Base-by-base conservation (phyloP, 1,284 basidiomycete species). In the Malassezia slooffiae region DNA sequence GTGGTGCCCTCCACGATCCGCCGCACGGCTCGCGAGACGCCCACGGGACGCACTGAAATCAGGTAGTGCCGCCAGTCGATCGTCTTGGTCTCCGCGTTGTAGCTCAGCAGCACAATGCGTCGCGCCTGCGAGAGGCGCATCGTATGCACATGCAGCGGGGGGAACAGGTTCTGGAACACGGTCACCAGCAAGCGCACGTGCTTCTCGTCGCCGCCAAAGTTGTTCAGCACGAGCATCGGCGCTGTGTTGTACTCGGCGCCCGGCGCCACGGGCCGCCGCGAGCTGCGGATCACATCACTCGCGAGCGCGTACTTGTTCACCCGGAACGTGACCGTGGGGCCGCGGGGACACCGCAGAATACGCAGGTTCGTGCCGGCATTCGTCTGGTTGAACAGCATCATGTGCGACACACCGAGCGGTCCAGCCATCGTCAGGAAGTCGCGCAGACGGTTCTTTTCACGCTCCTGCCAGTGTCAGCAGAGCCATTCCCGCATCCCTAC, bases 351-450 rank as follows among this genome's bases (percentile, higher is more conserved):
- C 42, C 89, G 80, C 28, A 89, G 78, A 38, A 99, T 81, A 34
- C 91, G 79, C 63, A 99, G 67, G 56, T 78, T 77, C 39, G 77
- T 72, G 4, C 85, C 80, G 11, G 87, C 87, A 50, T 62, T 56
- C 13, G 64, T 67, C 53, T 69, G 70, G 26, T 60, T 59, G 70
- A 97, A 85, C 30, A 89, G 86, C 54, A 97, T 77, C 30, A 99
- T 73, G 73, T 99, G 93, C 4, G 89, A 85, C 28, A 97, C 89
- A 53, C 82, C 80, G 38, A 99, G 77, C 6, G 85, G 80, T 1
- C 90, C 90, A 1, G 85, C 88, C 76, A 97, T 83, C 15, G 82
- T 81, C 43, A 96, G 74, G 70, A 88, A 99, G 72, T 97, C 93
- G 70, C 89, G 85, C 20, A 97, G 76, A 67, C 90, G 85, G 68